Conservation (phyloP, 108 stramenopile species). For the Nannochloropsis oceanica region DNA sequence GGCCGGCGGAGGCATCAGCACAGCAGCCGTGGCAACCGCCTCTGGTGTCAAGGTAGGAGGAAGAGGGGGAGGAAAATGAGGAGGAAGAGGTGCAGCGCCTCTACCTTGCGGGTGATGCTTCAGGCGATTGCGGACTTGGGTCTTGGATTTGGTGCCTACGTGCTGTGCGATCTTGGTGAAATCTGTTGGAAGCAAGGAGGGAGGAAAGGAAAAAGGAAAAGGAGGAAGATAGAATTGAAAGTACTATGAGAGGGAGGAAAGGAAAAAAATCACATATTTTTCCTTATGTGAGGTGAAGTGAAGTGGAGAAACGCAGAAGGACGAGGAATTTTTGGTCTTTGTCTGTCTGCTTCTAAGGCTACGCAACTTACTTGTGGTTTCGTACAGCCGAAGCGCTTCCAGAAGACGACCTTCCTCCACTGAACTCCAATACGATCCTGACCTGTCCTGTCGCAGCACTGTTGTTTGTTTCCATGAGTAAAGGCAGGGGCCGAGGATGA, state of each 20-base stretch:
- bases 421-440: neutral
- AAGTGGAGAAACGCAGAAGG: too few relatives aligned
- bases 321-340: too few relatives aligned
- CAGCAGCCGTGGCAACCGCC: too few relatives aligned
- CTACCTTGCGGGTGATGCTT: neutral
- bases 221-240: too few relatives aligned
- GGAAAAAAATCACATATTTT: too few relatives aligned
- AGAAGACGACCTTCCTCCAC: neutral
- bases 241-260: too few relatives aligned
- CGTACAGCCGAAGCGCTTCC: neutral
- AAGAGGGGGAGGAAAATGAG: too few relatives aligned
- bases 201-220: neutral
- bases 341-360: neutral
- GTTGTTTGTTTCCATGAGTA: neutral
- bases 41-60: too few relatives aligned
- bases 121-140: neutral
- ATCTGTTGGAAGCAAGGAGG: neutral
- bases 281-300: too few relatives aligned
- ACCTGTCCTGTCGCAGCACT: neutral
- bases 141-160: neutral
- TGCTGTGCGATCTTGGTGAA: neutral
- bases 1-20: too few relatives aligned
- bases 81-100: too few relatives aligned
- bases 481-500: too few relatives aligned
- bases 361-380: neutral